Evolutionary conservation across 2,329 filamentous ascomycete genomes (phyloP).

Genomic region (Colletotrichum caudatum): DNA sequence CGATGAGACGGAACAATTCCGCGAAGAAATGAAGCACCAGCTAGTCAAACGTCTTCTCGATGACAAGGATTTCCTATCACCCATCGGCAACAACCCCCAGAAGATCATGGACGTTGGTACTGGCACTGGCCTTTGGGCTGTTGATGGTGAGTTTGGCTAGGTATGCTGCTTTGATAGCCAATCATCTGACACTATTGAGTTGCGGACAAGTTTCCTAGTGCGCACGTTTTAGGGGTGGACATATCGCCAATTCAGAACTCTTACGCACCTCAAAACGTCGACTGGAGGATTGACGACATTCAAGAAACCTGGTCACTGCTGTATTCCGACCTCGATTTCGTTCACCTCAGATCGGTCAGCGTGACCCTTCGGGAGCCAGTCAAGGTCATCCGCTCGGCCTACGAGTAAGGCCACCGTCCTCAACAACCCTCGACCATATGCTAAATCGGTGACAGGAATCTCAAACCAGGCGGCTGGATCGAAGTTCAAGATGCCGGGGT

Average conservation of each 20-base stretch:
- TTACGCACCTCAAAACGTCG: slow-evolving; percentile 68
- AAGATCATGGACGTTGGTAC: slow-evolving; percentile 65
- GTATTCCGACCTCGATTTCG: slow-evolving; percentile 60
- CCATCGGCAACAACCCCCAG: slow-evolving; percentile 58
- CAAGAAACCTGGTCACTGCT: slow-evolving; percentile 52
- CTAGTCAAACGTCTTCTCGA: slow-evolving; percentile 61
- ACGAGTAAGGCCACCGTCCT: slow-evolving; percentile 49
- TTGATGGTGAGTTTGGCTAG: slow-evolving; percentile 56
- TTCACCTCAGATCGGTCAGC: slow-evolving; percentile 65
- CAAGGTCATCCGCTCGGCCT: slow-evolving; percentile 61
- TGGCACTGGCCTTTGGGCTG: slow-evolving; percentile 67
- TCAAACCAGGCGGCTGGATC: slow-evolving; percentile 56
- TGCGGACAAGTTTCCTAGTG: slow-evolving; percentile 59
- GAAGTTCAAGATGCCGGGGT: slow-evolving; percentile 54
- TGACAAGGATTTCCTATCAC: slow-evolving; percentile 57
- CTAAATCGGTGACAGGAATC: slow-evolving; percentile 46
- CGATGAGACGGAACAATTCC: slow-evolving; percentile 62
- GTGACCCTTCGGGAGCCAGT: slow-evolving; percentile 64
- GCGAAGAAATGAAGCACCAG: slow-evolving; percentile 62
- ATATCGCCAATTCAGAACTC: slow-evolving; percentile 58
- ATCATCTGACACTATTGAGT: slow-evolving; percentile 49
- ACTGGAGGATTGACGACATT: slow-evolving; percentile 63
- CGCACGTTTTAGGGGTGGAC: slow-evolving; percentile 60
- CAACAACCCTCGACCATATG: not conserved
- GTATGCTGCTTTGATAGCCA: slow-evolving; percentile 1